These are phyloP conservation scores for Melastoma candidum DNA, from an alignment of 441 rosid genomes.

Conservation along the genomic window DNA sequence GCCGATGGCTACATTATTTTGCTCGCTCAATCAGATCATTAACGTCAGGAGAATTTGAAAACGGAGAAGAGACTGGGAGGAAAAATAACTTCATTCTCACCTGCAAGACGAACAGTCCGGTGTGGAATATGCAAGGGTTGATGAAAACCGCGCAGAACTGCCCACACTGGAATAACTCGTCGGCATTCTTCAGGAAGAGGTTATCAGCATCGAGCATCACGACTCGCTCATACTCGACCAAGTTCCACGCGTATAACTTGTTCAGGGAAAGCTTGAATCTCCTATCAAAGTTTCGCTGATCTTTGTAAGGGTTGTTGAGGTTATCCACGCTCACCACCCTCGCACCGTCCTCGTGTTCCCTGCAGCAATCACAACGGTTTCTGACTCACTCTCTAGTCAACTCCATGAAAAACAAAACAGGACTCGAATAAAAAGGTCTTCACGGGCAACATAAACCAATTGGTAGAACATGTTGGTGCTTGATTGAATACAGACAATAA, in stretches of 20 bases:
- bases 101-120: slow-evolving; percentile 87
- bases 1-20: slow-evolving; percentile 48
- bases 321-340: slow-evolving; percentile 77
- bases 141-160: slow-evolving; percentile 91
- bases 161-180: slow-evolving; percentile 91
- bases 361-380: slow-evolving; percentile 13
- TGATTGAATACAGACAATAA: too few species aligned
- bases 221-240: slow-evolving; percentile 71
- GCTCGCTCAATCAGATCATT: not conserved
- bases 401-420: not conserved
- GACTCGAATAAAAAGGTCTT: not conserved
- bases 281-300: slow-evolving; percentile 38
- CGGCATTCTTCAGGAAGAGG: slow-evolving; percentile 67
- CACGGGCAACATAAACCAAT: too few species aligned
- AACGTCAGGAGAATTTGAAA: not conserved
- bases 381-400: not conserved
- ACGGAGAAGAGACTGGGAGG: not conserved
- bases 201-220: slow-evolving; percentile 91
- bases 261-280: slow-evolving; percentile 85
- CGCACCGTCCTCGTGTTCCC: slow-evolving; percentile 79
- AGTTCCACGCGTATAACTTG: slow-evolving; percentile 87
- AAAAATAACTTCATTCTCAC: slow-evolving; percentile 15
- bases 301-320: slow-evolving; percentile 75
- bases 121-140: slow-evolving; percentile 95
- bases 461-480: too few species aligned